Base-by-base conservation (phyloP, 2,329 filamentous ascomycete species). In the Colletotrichum lini region DNA sequence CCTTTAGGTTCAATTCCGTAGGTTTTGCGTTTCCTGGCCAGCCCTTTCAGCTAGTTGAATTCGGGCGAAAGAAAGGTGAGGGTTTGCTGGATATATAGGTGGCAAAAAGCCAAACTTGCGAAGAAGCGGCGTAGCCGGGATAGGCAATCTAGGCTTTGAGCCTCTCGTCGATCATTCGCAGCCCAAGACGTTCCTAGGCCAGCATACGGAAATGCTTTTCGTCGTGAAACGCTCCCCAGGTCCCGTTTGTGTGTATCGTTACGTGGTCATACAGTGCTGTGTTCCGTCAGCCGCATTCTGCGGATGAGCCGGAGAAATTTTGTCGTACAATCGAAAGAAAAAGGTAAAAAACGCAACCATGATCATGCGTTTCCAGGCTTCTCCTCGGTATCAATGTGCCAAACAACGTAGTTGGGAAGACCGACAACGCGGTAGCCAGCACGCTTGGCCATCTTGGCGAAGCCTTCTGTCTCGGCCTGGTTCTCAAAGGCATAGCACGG, bases 381-480 rank as follows among this genome's bases (percentile, higher is more conserved):
- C 86, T 99, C 96, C 67, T 95, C 91, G 2, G 96, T 99, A 81
- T 99, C 96, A 78, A 98, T 94, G 80, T 99, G 96, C 96, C 96
- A 99, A 70, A 99, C 96, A 61, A 99, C 92, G 80, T 99, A 99
- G 82, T 99, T 99, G 52, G 96, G 96, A 67, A 99, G 86, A 56
- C 96, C 96, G 76, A 94, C 90, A 35, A 99, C 96, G 78, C 94
- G 89, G 80, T 98, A 98, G 54, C 96, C 96, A 21, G 96, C 96
- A 74, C 95, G 89, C 85, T 97, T 98, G 71, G 96, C 96, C 96
- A 99, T 99, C 82, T 97, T 98, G 47, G 96, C 96, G 79, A 99
- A 99, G 8, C 96, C 96, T 84, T 99, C 96, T 5, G 96, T 99
- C 83, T 99, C 96, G 74, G 96, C 96, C 84, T 99, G 96, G 82